Percentiles rank a stretch among this genome's conserved stretches.
These are phyloP conservation scores for Fusarium buxicola DNA, from an alignment of 2,329 filamentous ascomycete genomes.

Conservation along the genomic window DNA sequence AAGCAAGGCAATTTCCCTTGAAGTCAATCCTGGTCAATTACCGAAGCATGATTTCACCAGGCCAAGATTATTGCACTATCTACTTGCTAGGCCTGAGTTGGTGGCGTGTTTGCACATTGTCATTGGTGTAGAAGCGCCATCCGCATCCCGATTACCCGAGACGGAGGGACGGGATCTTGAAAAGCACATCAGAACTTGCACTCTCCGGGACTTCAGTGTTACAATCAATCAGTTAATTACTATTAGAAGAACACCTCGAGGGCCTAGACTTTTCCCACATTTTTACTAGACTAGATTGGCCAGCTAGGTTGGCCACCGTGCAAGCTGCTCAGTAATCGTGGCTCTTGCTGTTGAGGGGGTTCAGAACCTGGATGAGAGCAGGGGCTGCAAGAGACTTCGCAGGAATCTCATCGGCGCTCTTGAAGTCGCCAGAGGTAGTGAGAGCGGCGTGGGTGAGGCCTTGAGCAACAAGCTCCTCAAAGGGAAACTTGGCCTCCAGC, in stretches of 20 bases:
- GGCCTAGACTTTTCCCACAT: not conserved
- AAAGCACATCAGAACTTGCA: constrained; percentile 1
- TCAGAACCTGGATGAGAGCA: constrained; percentile 49
- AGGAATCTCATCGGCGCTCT: constrained; percentile 37
- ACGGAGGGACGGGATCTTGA: constrained; percentile 29
- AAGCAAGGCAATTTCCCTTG: too few relatives aligned
- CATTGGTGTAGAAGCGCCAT: constrained; percentile 12
- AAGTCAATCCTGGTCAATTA: too few relatives aligned
- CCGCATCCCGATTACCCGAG: constrained; percentile 10
- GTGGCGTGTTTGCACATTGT: not conserved
- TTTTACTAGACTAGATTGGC: constrained; percentile 4
- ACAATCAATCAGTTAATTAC: constrained; percentile 5
- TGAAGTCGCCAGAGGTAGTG: constrained; percentile 42
- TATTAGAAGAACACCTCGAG: not conserved
- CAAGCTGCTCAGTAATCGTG: not conserved
- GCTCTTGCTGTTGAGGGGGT: constrained; percentile 14
- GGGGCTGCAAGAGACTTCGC: constrained; percentile 47
- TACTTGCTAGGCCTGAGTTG: not conserved
- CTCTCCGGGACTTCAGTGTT: constrained; percentile 1
- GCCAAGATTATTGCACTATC: not conserved
- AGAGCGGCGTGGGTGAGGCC: constrained; percentile 49
- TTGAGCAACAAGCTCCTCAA: constrained; percentile 37
- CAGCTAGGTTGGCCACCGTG: not conserved
- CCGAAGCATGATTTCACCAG: not conserved
- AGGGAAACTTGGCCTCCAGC: constrained; percentile 46